These are phyloP conservation scores for Cordyceps javanica DNA, from an alignment of 2,329 filamentous ascomycete genomes.

Conservation along the genomic window DNA sequence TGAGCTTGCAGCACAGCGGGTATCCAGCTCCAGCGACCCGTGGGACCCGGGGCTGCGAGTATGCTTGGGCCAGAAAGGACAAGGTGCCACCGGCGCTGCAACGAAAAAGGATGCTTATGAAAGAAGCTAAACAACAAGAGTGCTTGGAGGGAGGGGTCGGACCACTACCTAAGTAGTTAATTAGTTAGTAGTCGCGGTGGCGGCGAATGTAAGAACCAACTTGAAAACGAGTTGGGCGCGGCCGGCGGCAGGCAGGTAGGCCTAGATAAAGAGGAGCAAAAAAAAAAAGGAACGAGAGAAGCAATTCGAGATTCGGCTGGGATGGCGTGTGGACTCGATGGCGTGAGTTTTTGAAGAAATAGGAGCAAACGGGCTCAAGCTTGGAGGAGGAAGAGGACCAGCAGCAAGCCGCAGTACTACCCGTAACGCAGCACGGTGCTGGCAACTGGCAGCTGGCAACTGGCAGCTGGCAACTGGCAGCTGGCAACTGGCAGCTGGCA, in stretches of 20 bases:
- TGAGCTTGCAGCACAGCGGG: slow-evolving; percentile 1
- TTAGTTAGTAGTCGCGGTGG: too few relatives aligned
- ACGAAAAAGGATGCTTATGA: slow-evolving; percentile 12
- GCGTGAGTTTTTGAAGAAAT: not conserved
- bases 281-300: too few relatives aligned
- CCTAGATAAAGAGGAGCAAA: not conserved
- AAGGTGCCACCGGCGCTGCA: slow-evolving; percentile 5
- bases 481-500: not conserved
- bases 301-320: not conserved
- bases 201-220: not conserved
- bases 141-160: not conserved
- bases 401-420: too few relatives aligned
- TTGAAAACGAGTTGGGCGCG: not conserved
- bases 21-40: slow-evolving; percentile 3
- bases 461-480: not conserved
- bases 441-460: not conserved
- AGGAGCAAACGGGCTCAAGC: not conserved
- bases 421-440: not conserved
- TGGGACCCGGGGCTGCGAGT: not conserved
- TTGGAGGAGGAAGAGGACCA: not conserved
- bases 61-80: not conserved
- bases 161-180: not conserved
- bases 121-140: slow-evolving; percentile 11
- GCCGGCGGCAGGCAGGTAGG: not conserved
- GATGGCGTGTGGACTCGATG: not conserved